A percentile compares a stretch with the other conserved stretches of the same genome.
Conservation (phyloP, 2,329 filamentous ascomycete genomes). For the Lasiodiplodia hormozganensis region DNA sequence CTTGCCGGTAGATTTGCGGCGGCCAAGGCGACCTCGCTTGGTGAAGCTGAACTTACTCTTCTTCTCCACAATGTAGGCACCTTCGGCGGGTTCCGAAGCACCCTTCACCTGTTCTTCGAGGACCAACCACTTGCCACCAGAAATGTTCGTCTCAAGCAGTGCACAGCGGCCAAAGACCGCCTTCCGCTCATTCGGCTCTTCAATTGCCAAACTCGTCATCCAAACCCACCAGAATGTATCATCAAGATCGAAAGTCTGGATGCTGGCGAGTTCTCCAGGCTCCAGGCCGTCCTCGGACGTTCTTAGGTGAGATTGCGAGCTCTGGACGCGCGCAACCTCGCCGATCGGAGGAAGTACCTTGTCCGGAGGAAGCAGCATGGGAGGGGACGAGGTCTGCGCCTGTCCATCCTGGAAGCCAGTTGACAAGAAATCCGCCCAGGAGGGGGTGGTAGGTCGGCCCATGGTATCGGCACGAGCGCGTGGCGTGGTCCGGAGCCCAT, state of each 20-base stretch:
- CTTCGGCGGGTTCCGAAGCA: constrained; percentile 82
- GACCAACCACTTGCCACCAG: constrained; percentile 84
- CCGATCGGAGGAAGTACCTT: constrained; percentile 89
- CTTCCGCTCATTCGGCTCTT: constrained; percentile 86
- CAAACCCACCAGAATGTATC: constrained; percentile 99
- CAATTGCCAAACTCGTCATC: constrained; percentile 93
- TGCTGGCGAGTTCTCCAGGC: constrained; percentile 93
- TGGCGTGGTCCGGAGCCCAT: constrained; percentile 69
- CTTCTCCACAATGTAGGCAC: constrained; percentile 93
- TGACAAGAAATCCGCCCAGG: constrained; percentile 97
- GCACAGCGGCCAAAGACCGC: constrained; percentile 94
- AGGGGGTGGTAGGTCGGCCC: constrained; percentile 89
- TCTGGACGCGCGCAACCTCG: constrained; percentile 70
- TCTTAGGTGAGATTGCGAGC: constrained; percentile 78
- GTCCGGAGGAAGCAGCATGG: constrained; percentile 85
- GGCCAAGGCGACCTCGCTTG: constrained; percentile 71
- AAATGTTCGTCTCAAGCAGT: constrained; percentile 85
- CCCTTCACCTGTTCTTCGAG: constrained; percentile 97
- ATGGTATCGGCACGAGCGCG: constrained; percentile 70
- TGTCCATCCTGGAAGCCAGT: constrained; percentile 83
- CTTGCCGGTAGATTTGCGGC: constrained; percentile 58
- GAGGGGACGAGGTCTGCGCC: constrained; percentile 66
- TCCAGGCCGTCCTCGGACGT: constrained; percentile 74
- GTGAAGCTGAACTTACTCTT: constrained; percentile 89
- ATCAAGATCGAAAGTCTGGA: constrained; percentile 83